These are phyloP conservation scores for Lasiosphaeriaceae sp. DNA, from an alignment of 495 filamentous ascomycete genomes.

Conservation along the genomic window DNA sequence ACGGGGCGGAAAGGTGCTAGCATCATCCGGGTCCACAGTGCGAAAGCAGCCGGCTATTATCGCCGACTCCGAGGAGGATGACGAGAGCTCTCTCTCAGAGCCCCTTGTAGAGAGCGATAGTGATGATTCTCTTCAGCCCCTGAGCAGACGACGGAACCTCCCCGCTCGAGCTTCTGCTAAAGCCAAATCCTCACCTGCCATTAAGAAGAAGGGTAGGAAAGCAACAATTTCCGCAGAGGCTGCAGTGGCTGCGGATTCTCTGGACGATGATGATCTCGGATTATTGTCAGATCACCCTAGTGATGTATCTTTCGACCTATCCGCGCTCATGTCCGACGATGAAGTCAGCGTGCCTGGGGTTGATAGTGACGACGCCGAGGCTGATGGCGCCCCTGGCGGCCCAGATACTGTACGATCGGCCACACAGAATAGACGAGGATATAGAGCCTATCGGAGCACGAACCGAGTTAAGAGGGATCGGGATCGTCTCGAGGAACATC, in stretches of 20 bases:
- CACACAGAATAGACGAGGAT: constrained; percentile 22
- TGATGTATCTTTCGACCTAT: constrained; percentile 5
- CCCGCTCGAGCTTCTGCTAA: constrained; percentile 1
- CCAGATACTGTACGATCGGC: constrained; percentile 8
- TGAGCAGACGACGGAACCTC: constrained; percentile 4
- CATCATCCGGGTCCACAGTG: background rate
- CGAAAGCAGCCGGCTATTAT: background rate
- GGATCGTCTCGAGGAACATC: constrained; percentile 59
- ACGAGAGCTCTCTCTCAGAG: background rate
- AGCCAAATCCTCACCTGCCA: background rate
- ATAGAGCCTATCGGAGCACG: constrained; percentile 18
- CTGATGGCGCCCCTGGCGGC: background rate
- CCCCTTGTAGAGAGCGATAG: constrained; percentile 9
- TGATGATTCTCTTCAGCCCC: constrained; percentile 4
- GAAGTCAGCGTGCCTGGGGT: background rate
- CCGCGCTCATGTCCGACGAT: constrained; percentile 1
- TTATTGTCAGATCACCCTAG: constrained; percentile 1
- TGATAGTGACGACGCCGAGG: constrained; percentile 8
- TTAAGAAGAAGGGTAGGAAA: background rate
- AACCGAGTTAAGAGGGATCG: constrained; percentile 21
- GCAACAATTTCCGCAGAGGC: background rate
- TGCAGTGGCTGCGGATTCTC: background rate
- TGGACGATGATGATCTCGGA: constrained; percentile 5
- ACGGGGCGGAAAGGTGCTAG: background rate
- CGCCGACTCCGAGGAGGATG: constrained; percentile 8